Evolutionary conservation across 805 yeast genomes (phyloP).

Genomic region (Kluyveromyces siamensis): DNA sequence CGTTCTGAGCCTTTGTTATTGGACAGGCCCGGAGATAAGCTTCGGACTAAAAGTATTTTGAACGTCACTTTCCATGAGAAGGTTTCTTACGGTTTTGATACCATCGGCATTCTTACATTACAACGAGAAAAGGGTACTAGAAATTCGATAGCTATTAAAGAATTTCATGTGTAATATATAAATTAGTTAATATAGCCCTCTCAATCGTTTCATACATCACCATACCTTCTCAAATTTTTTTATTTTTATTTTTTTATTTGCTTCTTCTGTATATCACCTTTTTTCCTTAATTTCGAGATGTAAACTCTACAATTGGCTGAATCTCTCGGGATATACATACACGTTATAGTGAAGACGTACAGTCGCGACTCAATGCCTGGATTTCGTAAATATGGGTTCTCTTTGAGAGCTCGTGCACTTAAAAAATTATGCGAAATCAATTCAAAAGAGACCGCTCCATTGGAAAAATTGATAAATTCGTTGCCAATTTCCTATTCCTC

Average conservation of each 20-base stretch:
- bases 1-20: neutral
- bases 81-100: neutral
- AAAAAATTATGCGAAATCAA: neutral
- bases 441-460: constrained; percentile 1
- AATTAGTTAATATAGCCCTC: too few species aligned
- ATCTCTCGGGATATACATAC: neutral
- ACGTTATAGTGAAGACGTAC: neutral
- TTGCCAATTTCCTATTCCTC: constrained; percentile 23
- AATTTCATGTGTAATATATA: neutral
- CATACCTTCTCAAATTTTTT: too few species aligned
- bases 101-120: neutral
- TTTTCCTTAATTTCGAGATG: too few species aligned
- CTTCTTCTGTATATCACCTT: too few species aligned
- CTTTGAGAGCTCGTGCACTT: constrained; percentile 3
- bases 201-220: too few species aligned
- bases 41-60: neutral
- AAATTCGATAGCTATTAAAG: neutral
- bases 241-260: too few species aligned
- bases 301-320: too few species aligned
- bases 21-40: neutral
- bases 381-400: neutral
- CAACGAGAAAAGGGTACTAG: neutral
- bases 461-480: constrained; percentile 15
- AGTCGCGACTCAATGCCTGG: neutral
- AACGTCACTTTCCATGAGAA: constrained; percentile 1